Conservation (phyloP, 345 rosid genomes). For the Pistacia atlantica region DNA sequence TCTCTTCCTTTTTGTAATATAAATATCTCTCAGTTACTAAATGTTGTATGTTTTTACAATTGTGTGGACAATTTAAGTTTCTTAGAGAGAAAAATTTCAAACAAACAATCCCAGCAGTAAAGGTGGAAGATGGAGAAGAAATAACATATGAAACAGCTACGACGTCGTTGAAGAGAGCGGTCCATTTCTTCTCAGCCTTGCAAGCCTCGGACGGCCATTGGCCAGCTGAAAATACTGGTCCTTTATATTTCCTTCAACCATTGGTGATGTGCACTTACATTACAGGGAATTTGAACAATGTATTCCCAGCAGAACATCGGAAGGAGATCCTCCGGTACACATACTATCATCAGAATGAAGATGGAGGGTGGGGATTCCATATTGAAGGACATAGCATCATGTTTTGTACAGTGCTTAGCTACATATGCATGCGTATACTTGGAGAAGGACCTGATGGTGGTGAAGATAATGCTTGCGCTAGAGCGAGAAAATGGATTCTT, state of each 20-base stretch:
- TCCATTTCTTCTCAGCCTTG: constrained; percentile 37
- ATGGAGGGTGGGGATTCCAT: constrained; percentile 46
- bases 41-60: too few species aligned
- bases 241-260: constrained; percentile 31
- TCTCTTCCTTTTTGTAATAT: too few species aligned
- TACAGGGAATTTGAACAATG: too few species aligned
- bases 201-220: constrained; percentile 44
- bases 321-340: constrained; percentile 8
- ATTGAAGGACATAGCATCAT: constrained; percentile 42
- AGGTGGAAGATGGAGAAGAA: constrained; percentile 32
- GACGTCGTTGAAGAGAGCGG: constrained; percentile 30
- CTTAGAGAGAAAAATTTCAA: constrained; percentile 32
- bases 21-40: too few species aligned
- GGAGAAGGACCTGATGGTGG: constrained; percentile 41
- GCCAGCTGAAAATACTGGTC: constrained; percentile 47
- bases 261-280: constrained; percentile 4
- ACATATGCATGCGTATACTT: constrained; percentile 41
- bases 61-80: constrained; percentile 19
- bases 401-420: constrained; percentile 37
- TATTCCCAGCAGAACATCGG: too few species aligned
- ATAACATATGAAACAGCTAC: constrained; percentile 33
- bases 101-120: constrained; percentile 32
- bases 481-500: constrained; percentile 39
- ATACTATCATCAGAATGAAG: constrained; percentile 41
- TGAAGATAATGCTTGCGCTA: constrained; percentile 29